A percentile compares a stretch with the other conserved stretches of the same genome.
These are phyloP conservation scores for Xylariaceae sp. DNA, from an alignment of 2,329 filamentous ascomycete genomes.

Conservation along the genomic window DNA sequence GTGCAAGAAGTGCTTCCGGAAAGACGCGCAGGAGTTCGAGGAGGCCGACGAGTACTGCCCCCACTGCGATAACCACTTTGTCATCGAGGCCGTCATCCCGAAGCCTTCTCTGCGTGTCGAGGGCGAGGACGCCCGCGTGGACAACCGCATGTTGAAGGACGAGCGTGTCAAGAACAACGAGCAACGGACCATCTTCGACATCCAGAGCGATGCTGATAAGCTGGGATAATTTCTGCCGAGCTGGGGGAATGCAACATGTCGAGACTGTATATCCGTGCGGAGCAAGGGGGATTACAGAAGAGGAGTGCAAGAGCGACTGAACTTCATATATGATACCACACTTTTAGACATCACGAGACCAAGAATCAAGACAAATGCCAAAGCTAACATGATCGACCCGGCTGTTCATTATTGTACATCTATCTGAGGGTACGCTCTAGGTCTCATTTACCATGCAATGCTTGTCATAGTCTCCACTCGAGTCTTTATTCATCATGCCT, in stretches of 20 bases:
- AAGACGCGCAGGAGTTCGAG: slow-evolving; percentile 87
- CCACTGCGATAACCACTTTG: slow-evolving; percentile 97
- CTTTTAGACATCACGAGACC: slow-evolving; percentile 19
- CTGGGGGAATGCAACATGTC: too few relatives aligned
- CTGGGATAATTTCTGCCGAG: slow-evolving; percentile 53
- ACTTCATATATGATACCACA: slow-evolving; percentile 32
- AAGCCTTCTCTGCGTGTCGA: slow-evolving; percentile 82
- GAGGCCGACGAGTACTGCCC: slow-evolving; percentile 98
- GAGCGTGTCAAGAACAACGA: slow-evolving; percentile 65
- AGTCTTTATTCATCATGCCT: neutral
- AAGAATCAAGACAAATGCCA: slow-evolving; percentile 10
- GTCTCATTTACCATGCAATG: slow-evolving; percentile 3
- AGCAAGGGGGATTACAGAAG: neutral
- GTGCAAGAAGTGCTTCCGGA: slow-evolving; percentile 97
- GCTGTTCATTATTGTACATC: slow-evolving; percentile 6
- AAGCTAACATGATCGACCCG: slow-evolving; percentile 1
- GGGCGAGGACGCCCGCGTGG: slow-evolving; percentile 82
- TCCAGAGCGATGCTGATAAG: slow-evolving; percentile 69
- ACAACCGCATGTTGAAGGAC: slow-evolving; percentile 89
- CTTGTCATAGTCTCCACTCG: slow-evolving; percentile 4
- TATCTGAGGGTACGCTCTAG: slow-evolving; percentile 6
- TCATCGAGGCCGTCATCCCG: slow-evolving; percentile 82
- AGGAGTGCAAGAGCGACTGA: slow-evolving; percentile 18
- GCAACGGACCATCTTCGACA: slow-evolving; percentile 67
- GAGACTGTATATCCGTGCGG: neutral